Evolutionary conservation across 1,284 basidiomycete genomes (phyloP), one percentile per base, ranked within the genome.

Genomic region (Pterula multifida): DNA sequence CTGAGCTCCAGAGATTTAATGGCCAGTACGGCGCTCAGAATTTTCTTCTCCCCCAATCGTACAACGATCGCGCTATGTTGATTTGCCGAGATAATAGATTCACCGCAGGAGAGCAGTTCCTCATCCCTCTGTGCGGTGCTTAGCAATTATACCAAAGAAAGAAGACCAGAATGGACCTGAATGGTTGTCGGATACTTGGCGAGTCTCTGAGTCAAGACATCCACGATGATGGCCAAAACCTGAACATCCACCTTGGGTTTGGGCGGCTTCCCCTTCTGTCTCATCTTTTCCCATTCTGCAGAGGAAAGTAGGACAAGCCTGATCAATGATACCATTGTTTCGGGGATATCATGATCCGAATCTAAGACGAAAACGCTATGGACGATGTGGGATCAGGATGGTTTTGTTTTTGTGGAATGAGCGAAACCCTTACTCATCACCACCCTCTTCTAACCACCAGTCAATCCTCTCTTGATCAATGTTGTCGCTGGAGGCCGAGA

Each of bases 391-490:
- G 36, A 56, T 26, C 28, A 47, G 47, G 45, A n/a, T n/a, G n/a
- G n/a, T n/a, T n/a, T n/a, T n/a, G n/a, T n/a, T 32, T 32, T 35
- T 21, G 44, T 36, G 47, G 26, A 45, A 25, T 26, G 36, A 45
- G 49, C 22, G 49, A 22, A 4, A 75, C 87, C 61, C 60, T 15
- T 32, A 94, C 92, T 97, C 92, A 55, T 95, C 92, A 17, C 87
- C 82, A 1, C 87, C 89, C 61, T 85, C 79, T 55, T 94, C 90
- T 4, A 95, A 68, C 87, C 91, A 93, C 80, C 86, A 92, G 55
- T 95, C 89, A 6, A 94, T 82, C 17, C 90, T 73, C 53, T 79
- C 78, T 52, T 72, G 68, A 26, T 54, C 53, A 42, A 57, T 52
- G 52, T 56, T 21, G 46, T 62, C 53, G 54, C 63, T 49, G 50